Evolutionary conservation across 352 stramenopile species (phyloP), one percentile per base, ranked within the genome.

Genomic region (Globisporangium iwayamae): DNA sequence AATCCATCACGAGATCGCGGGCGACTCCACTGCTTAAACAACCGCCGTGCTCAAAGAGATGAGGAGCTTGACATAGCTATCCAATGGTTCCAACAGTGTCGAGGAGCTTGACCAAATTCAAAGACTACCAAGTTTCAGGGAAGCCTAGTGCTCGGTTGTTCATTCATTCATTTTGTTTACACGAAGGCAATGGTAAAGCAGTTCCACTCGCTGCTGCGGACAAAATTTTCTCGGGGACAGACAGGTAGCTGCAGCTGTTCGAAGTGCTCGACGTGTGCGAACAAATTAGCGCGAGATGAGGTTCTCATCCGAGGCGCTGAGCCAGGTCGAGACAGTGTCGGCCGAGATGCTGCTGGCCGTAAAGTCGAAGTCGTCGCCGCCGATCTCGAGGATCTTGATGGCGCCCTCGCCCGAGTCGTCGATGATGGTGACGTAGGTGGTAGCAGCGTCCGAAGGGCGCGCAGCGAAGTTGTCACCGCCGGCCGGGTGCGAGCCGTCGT

Each of bases 371-470:
- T 71, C 75, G 59, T 74, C 63, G 30, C 62, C 70, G 32, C 65
- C 67, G 30, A 86, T 63, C 61, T 82, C 64, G 20, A 86, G 52
- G 38, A 86, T 71, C 67, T 86, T 83, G 65, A 83, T 70, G 16
- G 38, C 45, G 11, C 78, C 78, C 3, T 52, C 41, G 62, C 56
- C 56, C 3, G 74, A 69, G 66, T 84, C 74, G 62, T 84, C 73
- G 41, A 83, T 71, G 68, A 86, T 80, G 50, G 69, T 83, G 38
- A 83, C 69, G 64, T 82, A 83, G 38, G 73, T 86, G 25, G 72
- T 67, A 22, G 70, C 63, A 8, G 56, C 59, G 54, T 78, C 59
- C 3, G 75, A 69, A 5, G 73, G 73, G 20, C 75, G 72, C 1
- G 59, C 67, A 2, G 65, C 73, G 41, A 69, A 85, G 62, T 82